Evolutionary conservation across 2,329 filamentous ascomycete species (phyloP).

Genomic region (Claviceps pusilla): DNA sequence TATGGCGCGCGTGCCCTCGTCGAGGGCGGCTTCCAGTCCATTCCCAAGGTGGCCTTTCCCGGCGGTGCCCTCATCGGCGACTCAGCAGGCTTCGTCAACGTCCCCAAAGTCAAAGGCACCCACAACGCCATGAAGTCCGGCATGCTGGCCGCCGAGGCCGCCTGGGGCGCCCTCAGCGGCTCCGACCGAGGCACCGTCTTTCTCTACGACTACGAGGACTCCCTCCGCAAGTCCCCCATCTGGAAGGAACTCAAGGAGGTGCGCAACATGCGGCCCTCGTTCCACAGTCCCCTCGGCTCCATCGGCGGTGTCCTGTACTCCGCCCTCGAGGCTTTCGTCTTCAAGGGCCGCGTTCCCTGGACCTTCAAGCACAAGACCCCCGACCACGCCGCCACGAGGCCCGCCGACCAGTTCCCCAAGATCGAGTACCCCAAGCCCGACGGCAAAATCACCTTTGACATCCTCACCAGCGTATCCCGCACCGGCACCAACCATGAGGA

Average conservation of each 20-base stretch:
- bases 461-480: slow-evolving; percentile 83
- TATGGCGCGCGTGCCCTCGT: slow-evolving; percentile 85
- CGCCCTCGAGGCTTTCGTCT: slow-evolving; percentile 73
- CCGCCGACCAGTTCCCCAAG: slow-evolving; percentile 64
- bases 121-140: slow-evolving; percentile 96
- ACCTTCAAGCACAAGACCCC: slow-evolving; percentile 71
- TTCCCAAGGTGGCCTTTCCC: slow-evolving; percentile 91
- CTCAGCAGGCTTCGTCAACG: slow-evolving; percentile 90
- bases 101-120: slow-evolving; percentile 96
- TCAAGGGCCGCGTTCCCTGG: slow-evolving; percentile 80
- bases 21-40: slow-evolving; percentile 93
- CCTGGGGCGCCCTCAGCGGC: slow-evolving; percentile 57
- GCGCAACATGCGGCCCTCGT: slow-evolving; percentile 92
- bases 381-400: slow-evolving; percentile 66
- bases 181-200: slow-evolving; percentile 58
- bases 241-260: slow-evolving; percentile 93
- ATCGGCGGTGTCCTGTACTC: slow-evolving; percentile 89
- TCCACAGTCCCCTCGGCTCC: slow-evolving; percentile 73
- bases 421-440: slow-evolving; percentile 97
- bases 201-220: slow-evolving; percentile 85
- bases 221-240: slow-evolving; percentile 70
- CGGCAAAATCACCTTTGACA: slow-evolving; percentile 87
- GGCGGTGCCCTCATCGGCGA: slow-evolving; percentile 92
- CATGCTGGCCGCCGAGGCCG: slow-evolving; percentile 87
- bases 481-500: slow-evolving; percentile 98